Evolutionary conservation across 2,329 filamentous ascomycete species (phyloP).

Genomic region (Microcyclospora pomicola): DNA sequence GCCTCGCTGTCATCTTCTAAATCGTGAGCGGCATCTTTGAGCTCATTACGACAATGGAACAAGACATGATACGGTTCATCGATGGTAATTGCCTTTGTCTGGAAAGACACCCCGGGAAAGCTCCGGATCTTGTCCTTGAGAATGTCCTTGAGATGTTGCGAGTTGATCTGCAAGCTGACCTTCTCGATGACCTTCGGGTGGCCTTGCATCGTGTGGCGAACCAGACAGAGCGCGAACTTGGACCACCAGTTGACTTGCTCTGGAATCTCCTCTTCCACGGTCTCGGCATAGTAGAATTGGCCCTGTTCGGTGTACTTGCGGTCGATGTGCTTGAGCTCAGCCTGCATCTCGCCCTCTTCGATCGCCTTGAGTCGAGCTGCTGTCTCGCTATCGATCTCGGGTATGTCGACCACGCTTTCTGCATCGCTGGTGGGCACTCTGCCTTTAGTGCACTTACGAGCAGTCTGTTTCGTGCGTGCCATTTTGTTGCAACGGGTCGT

Average conservation of each 20-base stretch:
- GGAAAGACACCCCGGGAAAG: constrained; percentile 18
- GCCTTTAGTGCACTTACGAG: constrained; percentile 7
- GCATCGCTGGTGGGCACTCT: constrained; percentile 1
- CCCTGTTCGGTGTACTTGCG: constrained; percentile 16
- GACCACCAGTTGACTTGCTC: constrained; percentile 17
- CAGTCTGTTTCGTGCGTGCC: constrained; percentile 10
- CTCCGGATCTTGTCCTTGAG: constrained; percentile 11
- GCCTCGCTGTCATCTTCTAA: constrained; percentile 17
- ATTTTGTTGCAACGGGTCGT: constrained; percentile 1
- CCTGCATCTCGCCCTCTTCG: constrained; percentile 16
- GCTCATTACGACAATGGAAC: constrained; percentile 17
- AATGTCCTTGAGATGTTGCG: constrained; percentile 18
- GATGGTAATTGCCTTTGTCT: constrained; percentile 18
- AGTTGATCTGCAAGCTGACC: constrained; percentile 16
- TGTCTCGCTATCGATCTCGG: constrained; percentile 12
- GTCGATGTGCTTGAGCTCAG: constrained; percentile 14
- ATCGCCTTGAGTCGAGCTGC: constrained; percentile 14
- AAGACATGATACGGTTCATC: constrained; percentile 16
- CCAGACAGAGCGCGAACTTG: constrained; percentile 11
- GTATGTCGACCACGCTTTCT: constrained; percentile 6
- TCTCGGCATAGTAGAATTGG: constrained; percentile 16
- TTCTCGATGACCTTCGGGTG: constrained; percentile 10
- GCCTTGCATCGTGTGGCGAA: constrained; percentile 8
- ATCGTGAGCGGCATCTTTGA: constrained; percentile 10
- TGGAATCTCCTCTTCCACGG: constrained; percentile 14